Evolutionary conservation across 768 basidiomycete genomes (phyloP).

Genomic region (Hortiboletus flavorubellus): DNA sequence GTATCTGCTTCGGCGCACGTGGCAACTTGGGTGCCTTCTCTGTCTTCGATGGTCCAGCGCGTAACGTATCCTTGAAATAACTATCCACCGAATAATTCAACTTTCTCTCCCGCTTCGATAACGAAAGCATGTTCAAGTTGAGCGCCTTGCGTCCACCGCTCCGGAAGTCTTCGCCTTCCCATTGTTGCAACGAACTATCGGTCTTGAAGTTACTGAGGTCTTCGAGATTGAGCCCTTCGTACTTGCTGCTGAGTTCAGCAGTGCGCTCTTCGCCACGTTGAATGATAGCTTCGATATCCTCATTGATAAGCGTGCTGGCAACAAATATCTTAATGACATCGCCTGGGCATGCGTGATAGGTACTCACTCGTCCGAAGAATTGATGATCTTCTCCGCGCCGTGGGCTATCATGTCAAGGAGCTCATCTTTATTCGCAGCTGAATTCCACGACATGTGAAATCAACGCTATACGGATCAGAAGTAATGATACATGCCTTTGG

Average conservation of each 20-base stretch:
- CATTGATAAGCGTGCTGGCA: constrained; percentile 68
- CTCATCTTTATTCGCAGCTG: constrained; percentile 93
- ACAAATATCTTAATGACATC: not conserved
- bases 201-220: constrained; percentile 97
- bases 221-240: constrained; percentile 88
- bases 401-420: constrained; percentile 97
- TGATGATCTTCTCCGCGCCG: constrained; percentile 96
- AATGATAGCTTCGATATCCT: constrained; percentile 94
- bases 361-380: constrained; percentile 65
- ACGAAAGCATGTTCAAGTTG: constrained; percentile 74
- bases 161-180: constrained; percentile 95
- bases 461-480: not conserved
- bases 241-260: constrained; percentile 83
- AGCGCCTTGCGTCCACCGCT: constrained; percentile 70
- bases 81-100: constrained; percentile 92
- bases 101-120: constrained; percentile 93
- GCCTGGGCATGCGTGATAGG: not conserved
- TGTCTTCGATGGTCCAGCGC: constrained; percentile 70
- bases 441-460: constrained; percentile 1
- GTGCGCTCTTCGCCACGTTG: constrained; percentile 89
- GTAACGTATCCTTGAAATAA: constrained; percentile 92
- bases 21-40: constrained; percentile 83
- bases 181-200: constrained; percentile 85
- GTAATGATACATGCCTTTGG: constrained; percentile 56
- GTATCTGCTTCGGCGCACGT: constrained; percentile 83